These are phyloP conservation scores for Porpolomopsis calyptriformis DNA, from an alignment of 768 basidiomycete genomes.

Conservation along the genomic window DNA sequence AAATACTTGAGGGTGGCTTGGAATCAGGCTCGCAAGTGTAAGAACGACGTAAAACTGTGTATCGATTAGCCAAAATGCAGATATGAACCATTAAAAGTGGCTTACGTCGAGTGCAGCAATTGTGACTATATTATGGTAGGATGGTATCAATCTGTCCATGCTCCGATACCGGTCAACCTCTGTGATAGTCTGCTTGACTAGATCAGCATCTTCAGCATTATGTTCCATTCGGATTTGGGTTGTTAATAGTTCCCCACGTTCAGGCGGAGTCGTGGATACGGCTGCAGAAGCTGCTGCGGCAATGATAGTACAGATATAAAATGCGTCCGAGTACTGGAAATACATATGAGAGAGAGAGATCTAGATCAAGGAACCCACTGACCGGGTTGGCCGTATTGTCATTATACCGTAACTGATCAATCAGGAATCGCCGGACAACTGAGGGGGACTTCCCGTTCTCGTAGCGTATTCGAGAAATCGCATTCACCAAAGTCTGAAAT, in stretches of 20 bases:
- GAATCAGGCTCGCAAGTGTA: constrained; percentile 65
- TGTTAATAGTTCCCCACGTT: constrained; percentile 67
- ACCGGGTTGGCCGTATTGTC: constrained; percentile 90
- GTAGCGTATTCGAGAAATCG: constrained; percentile 79
- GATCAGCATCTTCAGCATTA: constrained; percentile 54
- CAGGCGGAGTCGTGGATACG: constrained; percentile 66
- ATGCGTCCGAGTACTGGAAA: constrained; percentile 76
- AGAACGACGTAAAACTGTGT: constrained; percentile 70
- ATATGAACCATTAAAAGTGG: constrained; percentile 6
- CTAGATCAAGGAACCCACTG: constrained; percentile 18
- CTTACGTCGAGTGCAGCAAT: constrained; percentile 81
- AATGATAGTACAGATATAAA: constrained; percentile 82
- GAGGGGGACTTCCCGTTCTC: constrained; percentile 79
- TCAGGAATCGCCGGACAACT: constrained; percentile 77
- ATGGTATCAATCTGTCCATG: constrained; percentile 92
- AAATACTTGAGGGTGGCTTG: constrained; percentile 67
- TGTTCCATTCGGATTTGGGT: constrained; percentile 58
- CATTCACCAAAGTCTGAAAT: constrained; percentile 60
- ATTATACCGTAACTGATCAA: constrained; percentile 90
- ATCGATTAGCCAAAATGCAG: not conserved
- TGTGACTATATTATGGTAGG: constrained; percentile 88
- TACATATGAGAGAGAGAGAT: not conserved
- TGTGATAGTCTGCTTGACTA: constrained; percentile 63
- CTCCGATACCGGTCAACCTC: constrained; percentile 88
- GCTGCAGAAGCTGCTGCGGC: constrained; percentile 71